phyloP scores from a whole-genome alignment of 306 rosid species.

The Myrica gale region DNA sequence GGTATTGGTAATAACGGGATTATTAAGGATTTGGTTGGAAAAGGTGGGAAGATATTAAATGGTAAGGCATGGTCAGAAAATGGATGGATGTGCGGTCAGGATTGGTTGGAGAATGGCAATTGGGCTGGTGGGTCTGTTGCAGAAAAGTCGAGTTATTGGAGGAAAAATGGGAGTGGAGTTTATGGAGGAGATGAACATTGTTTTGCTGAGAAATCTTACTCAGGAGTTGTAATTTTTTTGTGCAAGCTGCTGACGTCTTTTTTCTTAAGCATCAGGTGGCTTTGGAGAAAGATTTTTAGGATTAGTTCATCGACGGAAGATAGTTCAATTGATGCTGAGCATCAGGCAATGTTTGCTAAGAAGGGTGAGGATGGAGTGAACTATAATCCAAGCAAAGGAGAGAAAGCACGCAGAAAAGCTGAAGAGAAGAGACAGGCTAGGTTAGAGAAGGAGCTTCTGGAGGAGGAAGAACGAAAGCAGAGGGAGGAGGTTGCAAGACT shows the following conservation, averaged over 20 bases:
- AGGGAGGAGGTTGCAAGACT: slow-evolving; percentile 97
- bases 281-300: slow-evolving; percentile 87
- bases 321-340: slow-evolving; percentile 71
- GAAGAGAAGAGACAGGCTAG: slow-evolving; percentile 98
- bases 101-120: slow-evolving; percentile 83
- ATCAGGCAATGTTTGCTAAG: slow-evolving; percentile 61
- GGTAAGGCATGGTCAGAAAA: slow-evolving; percentile 88
- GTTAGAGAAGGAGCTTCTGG: slow-evolving; percentile 85
- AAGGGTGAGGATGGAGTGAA: slow-evolving; percentile 69
- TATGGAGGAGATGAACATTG: slow-evolving; percentile 83
- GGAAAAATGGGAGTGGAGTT: slow-evolving; percentile 54
- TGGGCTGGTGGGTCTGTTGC: slow-evolving; percentile 71
- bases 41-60: slow-evolving; percentile 80
- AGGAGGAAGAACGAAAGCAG: slow-evolving; percentile 98
- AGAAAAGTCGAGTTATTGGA: slow-evolving; percentile 64
- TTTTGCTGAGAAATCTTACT: slow-evolving; percentile 78
- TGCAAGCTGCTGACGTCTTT: slow-evolving; percentile 73
- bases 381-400: slow-evolving; percentile 82
- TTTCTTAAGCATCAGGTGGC: slow-evolving; percentile 87
- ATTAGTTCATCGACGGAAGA: slow-evolving; percentile 70
- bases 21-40: slow-evolving; percentile 80
- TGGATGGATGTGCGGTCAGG: slow-evolving; percentile 91
- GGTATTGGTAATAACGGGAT: slow-evolving; percentile 68
- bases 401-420: slow-evolving; percentile 96
- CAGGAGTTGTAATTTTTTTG: slow-evolving; percentile 65